Conservation (phyloP, 768 basidiomycete genomes). For the Boletus huronensis region DNA sequence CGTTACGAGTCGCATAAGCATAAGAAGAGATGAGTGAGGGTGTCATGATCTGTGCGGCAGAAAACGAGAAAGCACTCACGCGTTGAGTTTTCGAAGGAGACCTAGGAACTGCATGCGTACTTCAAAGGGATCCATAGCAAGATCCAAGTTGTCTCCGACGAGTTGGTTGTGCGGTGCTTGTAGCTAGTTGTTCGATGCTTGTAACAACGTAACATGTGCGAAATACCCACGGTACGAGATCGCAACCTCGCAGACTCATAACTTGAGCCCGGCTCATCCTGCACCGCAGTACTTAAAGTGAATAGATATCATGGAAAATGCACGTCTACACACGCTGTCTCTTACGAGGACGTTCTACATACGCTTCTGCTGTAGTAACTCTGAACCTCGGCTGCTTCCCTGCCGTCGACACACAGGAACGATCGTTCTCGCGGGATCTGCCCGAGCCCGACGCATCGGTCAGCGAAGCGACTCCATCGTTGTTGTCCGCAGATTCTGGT, state of each 20-base stretch:
- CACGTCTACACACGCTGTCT: neutral
- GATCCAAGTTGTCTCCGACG: neutral
- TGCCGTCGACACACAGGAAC: neutral
- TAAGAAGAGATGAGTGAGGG: neutral
- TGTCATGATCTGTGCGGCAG: neutral
- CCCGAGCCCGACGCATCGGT: neutral
- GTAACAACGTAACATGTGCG: too few relatives aligned
- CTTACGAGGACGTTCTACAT: neutral
- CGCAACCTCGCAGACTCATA: too few relatives aligned
- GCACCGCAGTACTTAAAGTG: too few relatives aligned
- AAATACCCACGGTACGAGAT: too few relatives aligned
- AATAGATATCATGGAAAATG: too few relatives aligned
- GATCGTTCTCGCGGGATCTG: neutral
- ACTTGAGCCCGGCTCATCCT: too few relatives aligned
- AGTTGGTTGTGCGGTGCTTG: neutral
- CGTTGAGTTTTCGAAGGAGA: conserved; percentile 60
- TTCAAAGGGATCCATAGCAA: conserved; percentile 55
- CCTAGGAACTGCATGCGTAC: conserved; percentile 71
- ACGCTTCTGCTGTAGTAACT: neutral
- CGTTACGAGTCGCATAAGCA: neutral
- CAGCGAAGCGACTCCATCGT: neutral
- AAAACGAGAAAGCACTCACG: conserved; percentile 37
- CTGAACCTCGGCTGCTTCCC: neutral
- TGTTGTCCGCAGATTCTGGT: neutral
- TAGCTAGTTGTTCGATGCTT: neutral